Percentiles rank a stretch among this genome's conserved stretches.
These are phyloP conservation scores for Actinidia polygama DNA, from an alignment of 179 eudicot species.

Conservation along the genomic window DNA sequence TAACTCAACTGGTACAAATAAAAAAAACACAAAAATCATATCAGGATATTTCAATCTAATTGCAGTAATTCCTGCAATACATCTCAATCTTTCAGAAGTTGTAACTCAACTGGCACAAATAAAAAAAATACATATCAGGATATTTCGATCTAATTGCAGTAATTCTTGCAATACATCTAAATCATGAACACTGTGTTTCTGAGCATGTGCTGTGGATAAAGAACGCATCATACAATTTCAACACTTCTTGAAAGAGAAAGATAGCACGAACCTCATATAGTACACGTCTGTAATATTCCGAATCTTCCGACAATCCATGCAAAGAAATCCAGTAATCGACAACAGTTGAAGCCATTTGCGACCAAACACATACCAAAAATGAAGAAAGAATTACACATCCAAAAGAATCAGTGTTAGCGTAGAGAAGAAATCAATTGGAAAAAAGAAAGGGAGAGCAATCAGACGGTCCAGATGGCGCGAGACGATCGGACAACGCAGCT, in stretches of 20 bases:
- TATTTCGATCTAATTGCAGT: no score
- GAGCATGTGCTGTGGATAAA: no score
- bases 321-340: conserved; percentile 80
- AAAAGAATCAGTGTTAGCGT: background rate
- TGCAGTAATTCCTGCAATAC: no score
- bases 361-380: conserved; percentile 9
- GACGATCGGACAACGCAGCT: conserved; percentile 68
- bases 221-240: no score
- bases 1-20: no score
- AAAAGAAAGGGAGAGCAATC: conserved; percentile 1
- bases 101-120: no score
- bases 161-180: background rate
- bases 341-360: conserved; percentile 66
- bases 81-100: no score
- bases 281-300: conserved; percentile 52
- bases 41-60: no score
- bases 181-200: background rate
- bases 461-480: conserved; percentile 75
- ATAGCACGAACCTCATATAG: conserved; percentile 58
- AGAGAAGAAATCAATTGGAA: background rate
- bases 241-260: background rate
- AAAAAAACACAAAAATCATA: no score
- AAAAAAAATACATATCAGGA: no score
- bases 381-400: background rate
- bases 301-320: conserved; percentile 45